Base-by-base conservation (phyloP, 1,284 basidiomycete genomes). In the Pascua sp. region DNA sequence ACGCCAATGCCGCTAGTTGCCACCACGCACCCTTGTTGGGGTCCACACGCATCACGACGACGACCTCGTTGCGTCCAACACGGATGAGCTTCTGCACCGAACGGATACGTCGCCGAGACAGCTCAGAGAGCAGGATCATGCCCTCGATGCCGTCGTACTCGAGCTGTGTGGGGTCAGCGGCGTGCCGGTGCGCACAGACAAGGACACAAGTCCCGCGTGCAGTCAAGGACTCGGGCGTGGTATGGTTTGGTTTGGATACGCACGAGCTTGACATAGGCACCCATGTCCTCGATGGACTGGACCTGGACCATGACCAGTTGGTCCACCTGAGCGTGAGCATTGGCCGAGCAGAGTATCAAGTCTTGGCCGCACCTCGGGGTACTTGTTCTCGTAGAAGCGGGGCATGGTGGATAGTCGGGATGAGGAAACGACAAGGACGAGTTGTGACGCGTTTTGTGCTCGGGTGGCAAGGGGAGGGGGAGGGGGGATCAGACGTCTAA, bases 271-370 rank as follows among this genome's bases (percentile, higher is more conserved):
- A 99, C 96, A 77, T 99, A 98, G 51, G 96, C 95, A 55, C 96
- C 95, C 94, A 98, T 98, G 79, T 98, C 95, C 59, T 93, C 93
- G 70, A 98, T 98, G 80, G 96, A 91, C 77, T 91, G 90, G 64
- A 98, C 95, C 78, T 98, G 94, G 47, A 97, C 94, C 94, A 98
- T 97, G 77, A 98, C 94, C 61, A 98, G 86, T 78, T 97, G 91
- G 77, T 98, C 95, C 57, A 96, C 90, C 78, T 92, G 56, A 36
- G 24, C 37, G 53, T 55, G 15, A 56, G 54, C 44, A 17, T 7
- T 32, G 24, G n/a, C n/a, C n/a, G n/a, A n/a, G n/a, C n/a, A n/a
- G n/a, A n/a, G n/a, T n/a, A n/a, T n/a, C n/a, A n/a, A n/a, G n/a
- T n/a, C n/a, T n/a, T n/a, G n/a, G n/a, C 55, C 66, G 44, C 46